phyloP scores from a whole-genome alignment of 768 basidiomycete species.

The Austroboletus eburneus region DNA sequence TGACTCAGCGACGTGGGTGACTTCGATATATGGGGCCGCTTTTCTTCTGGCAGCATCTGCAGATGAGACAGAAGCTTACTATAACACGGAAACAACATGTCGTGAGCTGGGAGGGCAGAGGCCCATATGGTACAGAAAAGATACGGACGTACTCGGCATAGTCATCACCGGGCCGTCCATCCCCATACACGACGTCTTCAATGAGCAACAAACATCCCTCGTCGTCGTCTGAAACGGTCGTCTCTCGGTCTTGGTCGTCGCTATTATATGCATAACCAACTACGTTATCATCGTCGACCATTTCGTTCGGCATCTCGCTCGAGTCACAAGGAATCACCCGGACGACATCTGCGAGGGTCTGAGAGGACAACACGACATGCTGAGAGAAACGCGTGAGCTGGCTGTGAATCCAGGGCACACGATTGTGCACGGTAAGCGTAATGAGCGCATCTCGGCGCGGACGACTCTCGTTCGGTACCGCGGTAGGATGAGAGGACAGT shows the following conservation, averaged over 20 bases:
- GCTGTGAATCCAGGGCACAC: constrained; percentile 57
- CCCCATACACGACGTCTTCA: constrained; percentile 57
- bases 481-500: background rate
- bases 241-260: constrained; percentile 4
- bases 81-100: background rate
- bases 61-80: constrained; percentile 48
- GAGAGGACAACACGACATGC: constrained; percentile 65
- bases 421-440: constrained; percentile 57
- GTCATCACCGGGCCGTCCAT: constrained; percentile 43
- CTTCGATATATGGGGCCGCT: constrained; percentile 31
- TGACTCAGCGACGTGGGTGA: constrained; percentile 43
- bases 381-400: constrained; percentile 61
- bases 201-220: constrained; percentile 55
- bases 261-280: constrained; percentile 30
- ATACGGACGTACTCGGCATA: constrained; percentile 49
- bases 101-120: background rate
- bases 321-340: constrained; percentile 58
- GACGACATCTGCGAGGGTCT: constrained; percentile 64
- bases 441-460: constrained; percentile 44
- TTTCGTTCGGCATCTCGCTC: constrained; percentile 47
- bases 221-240: constrained; percentile 6
- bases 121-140: background rate
- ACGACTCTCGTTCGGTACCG: background rate
- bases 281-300: constrained; percentile 30
- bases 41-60: constrained; percentile 30